Evolutionary conservation across 2,329 filamentous ascomycete species (phyloP), one percentile per base, ranked within the genome.

Genomic region (Cylindrodendrum hubeiense): DNA sequence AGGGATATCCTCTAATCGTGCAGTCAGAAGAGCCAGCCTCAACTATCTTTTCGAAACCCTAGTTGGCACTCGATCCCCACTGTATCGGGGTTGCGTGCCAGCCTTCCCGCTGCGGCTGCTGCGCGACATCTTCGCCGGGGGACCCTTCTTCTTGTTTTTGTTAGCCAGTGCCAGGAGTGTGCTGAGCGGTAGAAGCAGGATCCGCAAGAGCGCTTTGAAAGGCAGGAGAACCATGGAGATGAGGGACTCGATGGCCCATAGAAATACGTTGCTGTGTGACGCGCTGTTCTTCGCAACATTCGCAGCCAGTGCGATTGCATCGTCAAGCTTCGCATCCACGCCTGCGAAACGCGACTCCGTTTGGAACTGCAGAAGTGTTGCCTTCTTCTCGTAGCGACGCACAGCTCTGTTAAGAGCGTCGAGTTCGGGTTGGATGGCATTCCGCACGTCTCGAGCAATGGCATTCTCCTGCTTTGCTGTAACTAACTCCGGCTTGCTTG

Each of bases 351-450:
- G 88, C 9, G 90, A 87, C 69, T 97, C 94, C 3, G 90, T 93
- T 74, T 95, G 91, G 59, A 91, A 86, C 10, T 92, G 87, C 28
- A 94, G 87, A 8, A 95, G 84, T 0, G 91, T 91, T 5, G 92
- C 90, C 73, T 94, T 93, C 81, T 97, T 98, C 81, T 98, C 95
- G 74, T 97, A 97, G 37, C 94, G 90, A 21, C 95, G 88, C 47
- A 98, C 92, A 4, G 95, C 95, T 51, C 95, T 90, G 72, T 94
- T 96, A 33, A 98, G 83, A 0, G 94, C 93, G 73, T 98, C 95
- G 6, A 98, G 85, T 64, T 98, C 94, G 0, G 93, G 91, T 70
- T 94, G 92, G 12, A 95, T 84, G 28, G 84, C 82, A 65, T 88
- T 88, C 44, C 89, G 87, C 13, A 93, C 85, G 63, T 93, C 90